A percentile compares a stretch with the other conserved stretches of the same genome.
These are phyloP conservation scores for Agrocybe chaxingu DNA, from an alignment of 768 basidiomycete species.

Conservation along the genomic window DNA sequence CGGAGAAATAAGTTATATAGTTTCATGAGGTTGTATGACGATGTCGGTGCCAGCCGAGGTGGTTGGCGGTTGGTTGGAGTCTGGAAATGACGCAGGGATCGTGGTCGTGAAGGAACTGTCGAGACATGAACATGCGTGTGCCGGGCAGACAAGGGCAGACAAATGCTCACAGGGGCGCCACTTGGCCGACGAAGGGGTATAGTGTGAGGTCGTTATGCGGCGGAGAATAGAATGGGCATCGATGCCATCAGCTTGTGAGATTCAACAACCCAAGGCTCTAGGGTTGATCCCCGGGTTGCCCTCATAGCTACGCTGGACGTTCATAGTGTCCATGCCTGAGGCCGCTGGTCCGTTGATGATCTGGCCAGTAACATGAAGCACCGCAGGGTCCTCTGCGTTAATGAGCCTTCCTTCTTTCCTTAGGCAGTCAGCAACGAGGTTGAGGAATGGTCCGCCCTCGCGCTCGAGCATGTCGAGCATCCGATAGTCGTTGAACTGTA, in stretches of 20 bases:
- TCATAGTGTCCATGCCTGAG: background rate
- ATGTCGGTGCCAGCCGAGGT: too few species aligned
- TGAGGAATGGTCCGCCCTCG: slow-evolving; percentile 37
- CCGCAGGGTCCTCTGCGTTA: slow-evolving; percentile 4
- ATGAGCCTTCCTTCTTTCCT: slow-evolving; percentile 34
- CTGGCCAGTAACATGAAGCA: background rate
- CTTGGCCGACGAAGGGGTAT: too few species aligned
- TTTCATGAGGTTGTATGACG: too few species aligned
- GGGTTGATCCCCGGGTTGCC: slow-evolving; percentile 21
- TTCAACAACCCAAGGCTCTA: slow-evolving; percentile 17
- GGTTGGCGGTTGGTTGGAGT: too few species aligned
- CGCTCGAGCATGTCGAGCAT: slow-evolving; percentile 40
- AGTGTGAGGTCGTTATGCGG: too few species aligned
- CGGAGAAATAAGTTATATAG: too few species aligned
- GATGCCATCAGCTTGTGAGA: background rate
- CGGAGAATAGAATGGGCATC: background rate
- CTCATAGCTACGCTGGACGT: slow-evolving; percentile 7
- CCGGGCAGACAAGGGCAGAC: too few species aligned
- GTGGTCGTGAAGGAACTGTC: too few species aligned
- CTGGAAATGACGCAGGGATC: too few species aligned
- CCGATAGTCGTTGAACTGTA: slow-evolving; percentile 41
- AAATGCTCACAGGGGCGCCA: too few species aligned
- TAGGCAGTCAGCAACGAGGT: slow-evolving; percentile 36
- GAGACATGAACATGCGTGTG: too few species aligned
- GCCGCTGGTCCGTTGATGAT: background rate